phyloP scores from a whole-genome alignment of 2,329 filamentous ascomycete genomes.

The Colletotrichum echinochloae region DNA sequence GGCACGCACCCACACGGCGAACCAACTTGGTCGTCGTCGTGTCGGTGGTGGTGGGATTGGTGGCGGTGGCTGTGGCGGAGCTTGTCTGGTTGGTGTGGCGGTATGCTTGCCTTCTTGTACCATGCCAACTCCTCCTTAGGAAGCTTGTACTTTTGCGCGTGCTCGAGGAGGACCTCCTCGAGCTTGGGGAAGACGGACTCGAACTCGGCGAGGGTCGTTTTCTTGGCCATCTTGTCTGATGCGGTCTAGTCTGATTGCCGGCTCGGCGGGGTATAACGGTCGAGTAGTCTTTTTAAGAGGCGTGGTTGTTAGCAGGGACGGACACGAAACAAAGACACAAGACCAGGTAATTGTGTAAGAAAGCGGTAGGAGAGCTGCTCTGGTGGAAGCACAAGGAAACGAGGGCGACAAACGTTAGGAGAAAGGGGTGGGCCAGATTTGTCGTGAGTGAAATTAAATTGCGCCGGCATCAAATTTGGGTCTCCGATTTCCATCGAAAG shows the following conservation, averaged over 20 bases:
- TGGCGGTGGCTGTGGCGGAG: neutral
- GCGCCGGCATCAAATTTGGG: conserved; percentile 22
- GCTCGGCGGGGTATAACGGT: conserved; percentile 6
- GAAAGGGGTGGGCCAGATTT: too few relatives aligned
- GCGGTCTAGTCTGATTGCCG: conserved; percentile 18
- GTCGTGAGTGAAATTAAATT: conserved; percentile 17
- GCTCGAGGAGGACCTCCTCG: conserved; percentile 81
- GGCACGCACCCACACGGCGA: neutral
- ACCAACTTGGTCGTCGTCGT: neutral
- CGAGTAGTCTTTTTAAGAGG: conserved; percentile 10
- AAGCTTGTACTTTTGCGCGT: conserved; percentile 85
- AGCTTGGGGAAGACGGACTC: conserved; percentile 91
- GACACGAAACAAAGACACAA: neutral
- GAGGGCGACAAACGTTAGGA: neutral
- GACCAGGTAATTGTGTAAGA: neutral
- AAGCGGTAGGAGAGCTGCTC: neutral
- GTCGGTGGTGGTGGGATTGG: neutral
- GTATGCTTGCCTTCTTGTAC: conserved; percentile 78
- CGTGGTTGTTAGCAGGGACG: neutral
- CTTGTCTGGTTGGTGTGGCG: conserved; percentile 18
- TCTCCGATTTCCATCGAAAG: conserved; percentile 7
- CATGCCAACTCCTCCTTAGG: conserved; percentile 85
- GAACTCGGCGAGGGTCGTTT: conserved; percentile 85
- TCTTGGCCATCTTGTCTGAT: conserved; percentile 68
- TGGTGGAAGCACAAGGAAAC: neutral